These are phyloP conservation scores for Mortierella sp. DNA, from an alignment of 371 early-diverging fungal genomes.

Conservation along the genomic window DNA sequence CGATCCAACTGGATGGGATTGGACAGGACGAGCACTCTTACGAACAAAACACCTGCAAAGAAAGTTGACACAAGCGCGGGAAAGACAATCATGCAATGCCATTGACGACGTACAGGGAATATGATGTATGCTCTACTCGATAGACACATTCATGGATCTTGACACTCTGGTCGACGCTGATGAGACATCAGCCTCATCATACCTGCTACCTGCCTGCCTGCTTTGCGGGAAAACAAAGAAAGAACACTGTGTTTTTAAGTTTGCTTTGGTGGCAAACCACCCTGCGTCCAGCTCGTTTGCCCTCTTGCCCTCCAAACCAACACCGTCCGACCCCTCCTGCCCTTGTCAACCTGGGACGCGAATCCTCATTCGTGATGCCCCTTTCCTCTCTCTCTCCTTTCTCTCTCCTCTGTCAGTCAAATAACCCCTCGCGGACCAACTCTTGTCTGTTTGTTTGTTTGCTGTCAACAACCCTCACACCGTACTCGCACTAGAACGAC, in stretches of 20 bases:
- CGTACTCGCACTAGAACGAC: too few relatives aligned
- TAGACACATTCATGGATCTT: not conserved
- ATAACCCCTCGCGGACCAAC: too few relatives aligned
- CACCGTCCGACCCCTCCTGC: not conserved
- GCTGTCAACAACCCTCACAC: too few relatives aligned
- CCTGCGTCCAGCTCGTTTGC: constrained; percentile 21
- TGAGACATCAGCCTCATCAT: too few relatives aligned
- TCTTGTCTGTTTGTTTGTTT: too few relatives aligned
- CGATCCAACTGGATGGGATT: not conserved
- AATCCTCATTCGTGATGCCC: not conserved
- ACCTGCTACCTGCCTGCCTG: too few relatives aligned
- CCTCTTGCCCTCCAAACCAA: constrained; percentile 8
- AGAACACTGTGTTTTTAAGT: not conserved
- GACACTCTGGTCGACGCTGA: too few relatives aligned
- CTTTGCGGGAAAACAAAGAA: not conserved
- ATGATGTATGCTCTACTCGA: not conserved
- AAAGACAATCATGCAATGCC: not conserved
- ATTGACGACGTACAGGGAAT: not conserved
- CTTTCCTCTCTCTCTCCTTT: too few relatives aligned
- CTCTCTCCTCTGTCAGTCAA: too few relatives aligned
- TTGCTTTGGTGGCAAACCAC: constrained; percentile 29
- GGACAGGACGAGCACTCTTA: not conserved
- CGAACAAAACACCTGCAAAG: not conserved
- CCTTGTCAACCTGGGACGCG: not conserved
- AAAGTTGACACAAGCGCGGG: not conserved